These are phyloP conservation scores for Chlorella sorokiniana DNA, from an alignment of 139 green algal genomes.

Conservation along the genomic window DNA sequence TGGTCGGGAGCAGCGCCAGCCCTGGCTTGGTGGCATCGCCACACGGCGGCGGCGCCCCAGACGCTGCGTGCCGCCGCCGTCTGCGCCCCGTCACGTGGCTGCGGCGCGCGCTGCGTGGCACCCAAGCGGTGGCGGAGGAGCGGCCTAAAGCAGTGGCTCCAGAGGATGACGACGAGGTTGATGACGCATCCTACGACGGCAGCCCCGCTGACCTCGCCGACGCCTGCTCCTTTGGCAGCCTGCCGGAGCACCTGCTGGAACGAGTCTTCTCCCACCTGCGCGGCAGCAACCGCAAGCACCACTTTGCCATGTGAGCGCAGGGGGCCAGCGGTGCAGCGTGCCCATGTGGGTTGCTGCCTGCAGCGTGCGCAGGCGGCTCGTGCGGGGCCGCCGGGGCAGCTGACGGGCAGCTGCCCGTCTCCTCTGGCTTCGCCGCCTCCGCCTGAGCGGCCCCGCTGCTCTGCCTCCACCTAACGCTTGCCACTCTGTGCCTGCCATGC, in stretches of 20 bases:
- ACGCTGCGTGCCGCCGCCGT: background rate
- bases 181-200: slow-evolving; percentile 1
- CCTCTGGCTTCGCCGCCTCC: too few relatives aligned
- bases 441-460: too few relatives aligned
- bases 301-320: slow-evolving; percentile 38
- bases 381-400: too few relatives aligned
- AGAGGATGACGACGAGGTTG: background rate
- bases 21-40: background rate
- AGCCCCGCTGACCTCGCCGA: background rate
- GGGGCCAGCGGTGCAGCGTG: too few relatives aligned
- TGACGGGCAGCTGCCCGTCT: background rate
- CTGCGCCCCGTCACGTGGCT: slow-evolving; percentile 10
- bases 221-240: background rate
- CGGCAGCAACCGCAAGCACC: slow-evolving; percentile 18
- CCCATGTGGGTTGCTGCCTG: too few relatives aligned
- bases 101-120: slow-evolving; percentile 4
- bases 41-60: background rate
- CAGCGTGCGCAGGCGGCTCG: too few relatives aligned
- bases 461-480: background rate
- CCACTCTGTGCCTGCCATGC: background rate
- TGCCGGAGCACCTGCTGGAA: slow-evolving; percentile 37
- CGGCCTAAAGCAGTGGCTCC: background rate
- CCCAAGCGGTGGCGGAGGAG: slow-evolving; percentile 35
- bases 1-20: background rate
- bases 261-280: slow-evolving; percentile 29